Evolutionary conservation across 129 eudicot genomes (phyloP).

Genomic region (Escallonia herrerae): DNA sequence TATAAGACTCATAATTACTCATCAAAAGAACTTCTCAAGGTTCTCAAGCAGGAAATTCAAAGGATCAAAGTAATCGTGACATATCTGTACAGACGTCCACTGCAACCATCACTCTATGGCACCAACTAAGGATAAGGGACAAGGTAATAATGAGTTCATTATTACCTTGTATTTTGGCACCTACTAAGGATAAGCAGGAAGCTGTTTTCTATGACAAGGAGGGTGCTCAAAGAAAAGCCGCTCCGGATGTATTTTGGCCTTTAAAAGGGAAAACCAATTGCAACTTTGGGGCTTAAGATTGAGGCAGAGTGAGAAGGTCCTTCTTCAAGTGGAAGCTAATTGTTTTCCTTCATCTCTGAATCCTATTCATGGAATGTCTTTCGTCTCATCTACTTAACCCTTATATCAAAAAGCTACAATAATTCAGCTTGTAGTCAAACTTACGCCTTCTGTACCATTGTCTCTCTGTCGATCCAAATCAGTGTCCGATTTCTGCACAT

Average conservation of each 20-base stretch:
- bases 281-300: neutral
- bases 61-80: neutral
- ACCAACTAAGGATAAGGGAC: neutral
- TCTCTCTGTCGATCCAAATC: constrained; percentile 26
- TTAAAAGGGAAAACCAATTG: neutral
- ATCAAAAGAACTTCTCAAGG: no score
- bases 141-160: no score
- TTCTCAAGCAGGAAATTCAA: neutral
- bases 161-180: no score
- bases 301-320: neutral
- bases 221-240: neutral
- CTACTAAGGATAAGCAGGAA: no score
- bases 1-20: no score
- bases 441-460: constrained; percentile 46
- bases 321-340: neutral
- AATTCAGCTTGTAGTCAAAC: constrained; percentile 10
- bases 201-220: neutral
- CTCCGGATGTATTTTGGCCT: neutral
- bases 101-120: no score
- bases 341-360: no score
- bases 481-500: constrained; percentile 11
- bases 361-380: neutral
- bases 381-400: neutral
- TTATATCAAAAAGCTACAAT: neutral
- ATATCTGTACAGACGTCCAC: no score